Base-by-base conservation (phyloP, 768 basidiomycete species). In the Russula foetens region DNA sequence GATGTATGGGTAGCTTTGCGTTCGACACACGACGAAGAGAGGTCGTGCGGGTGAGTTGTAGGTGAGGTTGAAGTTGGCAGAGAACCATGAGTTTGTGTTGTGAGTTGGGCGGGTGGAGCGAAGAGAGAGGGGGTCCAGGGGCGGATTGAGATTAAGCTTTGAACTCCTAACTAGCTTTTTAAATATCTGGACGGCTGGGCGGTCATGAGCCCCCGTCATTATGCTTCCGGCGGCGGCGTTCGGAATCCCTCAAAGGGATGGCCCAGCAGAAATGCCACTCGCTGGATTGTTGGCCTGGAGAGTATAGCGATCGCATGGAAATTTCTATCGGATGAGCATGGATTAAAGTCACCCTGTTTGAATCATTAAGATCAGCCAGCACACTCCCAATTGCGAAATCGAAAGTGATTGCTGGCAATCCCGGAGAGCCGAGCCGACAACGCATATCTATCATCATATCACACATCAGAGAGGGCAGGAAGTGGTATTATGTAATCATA, bases 21-120 rank as follows among this genome's bases (percentile, higher is more conserved):
- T 61, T 61, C 28, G 54, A 62, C 23, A 47, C 15, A 60, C 63
- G 63, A 51, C 63, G 63, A 41, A 60, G 33, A 31, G 63, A 63
- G 8, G 49, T n/a, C 17, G 63, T 62, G 38, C 63, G 63, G 21
- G 59, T 62, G 9, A 63, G 43, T 19, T 62, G 59, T 24, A 55
- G 39, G 38, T 61, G 54, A 2, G 63, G 63, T 39, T 61, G 54
- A 6, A 59, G 63, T 31, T 62, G 54, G 19, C 26, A 63, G 60
- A 63, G 59, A 39, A 63, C 63, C 63, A 63, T 63, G 52, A 14
- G 31, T 49, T 14, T 23, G 33, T 9, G 12, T 15, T 48, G 28
- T 26, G 38, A 21, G n/a, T 26, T 21, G 23, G 23, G 9, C 17
- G 19, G 14, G 38, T 50, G 23, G 47, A 31, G 43, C 43, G 21